Evolutionary conservation across 2,329 filamentous ascomycete species (phyloP), one percentile per base, ranked within the genome.

Genomic region (Curvularia spicifera): DNA sequence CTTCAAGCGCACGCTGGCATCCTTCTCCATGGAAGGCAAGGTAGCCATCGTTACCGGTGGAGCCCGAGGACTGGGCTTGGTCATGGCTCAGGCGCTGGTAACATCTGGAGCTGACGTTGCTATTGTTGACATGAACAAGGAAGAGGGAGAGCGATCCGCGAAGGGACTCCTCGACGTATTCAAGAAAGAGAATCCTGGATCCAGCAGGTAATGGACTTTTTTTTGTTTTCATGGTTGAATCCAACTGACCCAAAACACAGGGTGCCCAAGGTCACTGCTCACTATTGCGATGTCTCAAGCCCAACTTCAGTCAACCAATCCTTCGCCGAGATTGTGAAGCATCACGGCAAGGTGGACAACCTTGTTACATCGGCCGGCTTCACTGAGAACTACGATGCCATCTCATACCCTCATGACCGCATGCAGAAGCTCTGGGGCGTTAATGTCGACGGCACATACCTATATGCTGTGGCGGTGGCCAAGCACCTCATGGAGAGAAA

Each of bases 281-380:
- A 98, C 79, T 93, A 91, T 74, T 89, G 90, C 72, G 93, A 97
- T 75, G 94, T 97, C 51, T 88, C 91, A 26, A 87, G 90, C 69
- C 89, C 89, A 22, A 85, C 88, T 48, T 94, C 91, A 6, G 93
- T 97, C 61, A 88, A 90, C 57, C 78, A 82, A 31, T 90, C 90
- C 68, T 84, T 97, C 66, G 81, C 83, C 37, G 89, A 92, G 60
- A 85, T 94, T 65, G 75, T 94, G 50, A 76, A 81, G 48, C 79
- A 85, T 58, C 93, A 97, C 75, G 89, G 89, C 78, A 89, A 90
- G 77, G 92, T 97, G 68, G 93, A 97, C 79, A 89, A 91, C 78
- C 85, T 98, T 26, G 93, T 98, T 70, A 97, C 94, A 26, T 96
- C 92, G n/a, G 94, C 94, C 49, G 94, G 94, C 45, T 97, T 98